Conservation (phyloP, 148 eudicot genomes). For the Chenopodium suecicum region DNA sequence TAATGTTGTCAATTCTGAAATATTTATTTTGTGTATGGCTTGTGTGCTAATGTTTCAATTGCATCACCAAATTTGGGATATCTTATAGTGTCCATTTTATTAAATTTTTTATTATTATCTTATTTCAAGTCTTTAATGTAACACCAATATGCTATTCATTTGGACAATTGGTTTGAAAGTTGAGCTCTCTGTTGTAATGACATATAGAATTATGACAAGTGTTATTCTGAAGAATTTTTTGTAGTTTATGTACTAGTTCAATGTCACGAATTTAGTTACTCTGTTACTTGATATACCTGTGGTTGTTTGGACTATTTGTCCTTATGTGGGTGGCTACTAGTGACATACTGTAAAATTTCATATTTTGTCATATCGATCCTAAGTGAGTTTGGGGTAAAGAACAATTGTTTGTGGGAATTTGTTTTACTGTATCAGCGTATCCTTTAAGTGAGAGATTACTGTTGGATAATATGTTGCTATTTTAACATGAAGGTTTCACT, state of each 20-base stretch:
- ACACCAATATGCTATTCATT: neutral
- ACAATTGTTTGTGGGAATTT: neutral
- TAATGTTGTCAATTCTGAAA: neutral
- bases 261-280: neutral
- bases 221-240: neutral
- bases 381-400: neutral
- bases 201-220: neutral
- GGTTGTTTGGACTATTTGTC: neutral
- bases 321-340: neutral
- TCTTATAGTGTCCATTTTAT: neutral
- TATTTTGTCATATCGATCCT: neutral
- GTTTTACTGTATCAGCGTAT: neutral
- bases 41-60: neutral
- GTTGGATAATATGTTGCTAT: neutral
- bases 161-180: neutral
- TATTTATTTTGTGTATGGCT: neutral
- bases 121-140: no score
- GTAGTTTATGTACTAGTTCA: neutral
- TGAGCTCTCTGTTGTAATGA: neutral
- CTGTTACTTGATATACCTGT: neutral
- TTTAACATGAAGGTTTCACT: neutral
- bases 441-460: neutral
- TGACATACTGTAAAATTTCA: neutral
- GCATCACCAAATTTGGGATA: neutral
- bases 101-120: neutral